Evolutionary conservation across 257 asterid species (phyloP), one percentile per base, ranked within the genome.

Genomic region (Anisodus tanguticus): DNA sequence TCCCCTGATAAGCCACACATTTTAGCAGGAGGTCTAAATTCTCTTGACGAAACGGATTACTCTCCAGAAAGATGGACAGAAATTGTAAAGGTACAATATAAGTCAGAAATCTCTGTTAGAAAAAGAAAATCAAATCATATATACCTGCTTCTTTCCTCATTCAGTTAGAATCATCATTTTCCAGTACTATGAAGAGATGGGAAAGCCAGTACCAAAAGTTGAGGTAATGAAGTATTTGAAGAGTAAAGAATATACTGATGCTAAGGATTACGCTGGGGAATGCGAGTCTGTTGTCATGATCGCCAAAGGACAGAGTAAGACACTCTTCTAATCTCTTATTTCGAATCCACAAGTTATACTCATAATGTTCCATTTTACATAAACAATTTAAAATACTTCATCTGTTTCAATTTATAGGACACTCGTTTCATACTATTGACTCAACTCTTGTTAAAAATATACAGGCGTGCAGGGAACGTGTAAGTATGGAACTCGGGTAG

Each of bases 381-480:
- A 72, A 31, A 15, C 71, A 60, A 17, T 54, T 9, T 66, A 19
- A 59, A 60, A 74, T 22, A 10, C 12, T 45, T 5, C 59, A 9
- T 72, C 11, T 5, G 80, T 53, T 82, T n/a, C 70, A 47, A 82
- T 53, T 39, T 31, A 51, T 74, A 11, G 19, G 60, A 49, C 39
- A 13, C 3, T 6, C 16, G 8, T 51, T 51, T 13, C 7, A 7
- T 76, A 77, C 59, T 22, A 26, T 53, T 77, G 49, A 26, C 82
- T 77, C 26, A 77, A 77, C 26, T 53, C 9, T 77, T 26, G 82
- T 76, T 53, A 26, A 76, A 76, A 11, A 1, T 60, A 26, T 81
- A 87, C 93, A 95, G 99, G 93, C 43, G 98, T 96, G 81, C 99
- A 96, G 74, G 99, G 99, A 4, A 96, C 99, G 0, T 96, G 98